A percentile compares a stretch with the other conserved stretches of the same genome.
These are phyloP conservation scores for Peronosclerospora sorghi DNA, from an alignment of 352 stramenopile genomes.

Conservation along the genomic window DNA sequence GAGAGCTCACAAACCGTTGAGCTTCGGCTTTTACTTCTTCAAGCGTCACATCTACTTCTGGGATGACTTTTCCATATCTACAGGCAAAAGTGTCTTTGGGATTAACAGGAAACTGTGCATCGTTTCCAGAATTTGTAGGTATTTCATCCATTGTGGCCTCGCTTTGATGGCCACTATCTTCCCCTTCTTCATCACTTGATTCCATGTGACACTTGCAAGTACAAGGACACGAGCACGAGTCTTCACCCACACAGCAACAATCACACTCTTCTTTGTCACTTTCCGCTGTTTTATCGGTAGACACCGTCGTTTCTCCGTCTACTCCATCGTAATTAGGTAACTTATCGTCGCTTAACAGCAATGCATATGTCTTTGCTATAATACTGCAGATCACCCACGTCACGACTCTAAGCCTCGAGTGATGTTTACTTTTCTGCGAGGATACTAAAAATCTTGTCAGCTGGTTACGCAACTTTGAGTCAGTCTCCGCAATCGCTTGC, in stretches of 20 bases:
- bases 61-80: constrained; percentile 7
- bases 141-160: constrained; percentile 1
- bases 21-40: constrained; percentile 23
- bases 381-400: constrained; percentile 81
- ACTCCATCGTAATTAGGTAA: constrained; percentile 25
- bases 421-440: constrained; percentile 66
- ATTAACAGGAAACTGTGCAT: constrained; percentile 13
- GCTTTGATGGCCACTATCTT: constrained; percentile 1
- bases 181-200: constrained; percentile 43
- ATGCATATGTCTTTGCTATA: constrained; percentile 73
- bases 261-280: constrained; percentile 65
- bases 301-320: constrained; percentile 1
- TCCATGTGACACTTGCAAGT: constrained; percentile 60
- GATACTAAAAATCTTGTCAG: constrained; percentile 59
- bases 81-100: constrained; percentile 10
- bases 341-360: constrained; percentile 65
- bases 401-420: constrained; percentile 75
- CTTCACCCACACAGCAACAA: constrained; percentile 59
- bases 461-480: constrained; percentile 70
- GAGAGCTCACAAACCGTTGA: constrained; percentile 15
- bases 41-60: constrained; percentile 9
- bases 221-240: constrained; percentile 42
- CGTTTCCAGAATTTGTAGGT: background rate
- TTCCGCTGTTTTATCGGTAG: constrained; percentile 11
- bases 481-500: constrained; percentile 57